These are phyloP conservation scores for Oryza brachyantha DNA, from an alignment of 176 grass and related monocot species.

Conservation along the genomic window DNA sequence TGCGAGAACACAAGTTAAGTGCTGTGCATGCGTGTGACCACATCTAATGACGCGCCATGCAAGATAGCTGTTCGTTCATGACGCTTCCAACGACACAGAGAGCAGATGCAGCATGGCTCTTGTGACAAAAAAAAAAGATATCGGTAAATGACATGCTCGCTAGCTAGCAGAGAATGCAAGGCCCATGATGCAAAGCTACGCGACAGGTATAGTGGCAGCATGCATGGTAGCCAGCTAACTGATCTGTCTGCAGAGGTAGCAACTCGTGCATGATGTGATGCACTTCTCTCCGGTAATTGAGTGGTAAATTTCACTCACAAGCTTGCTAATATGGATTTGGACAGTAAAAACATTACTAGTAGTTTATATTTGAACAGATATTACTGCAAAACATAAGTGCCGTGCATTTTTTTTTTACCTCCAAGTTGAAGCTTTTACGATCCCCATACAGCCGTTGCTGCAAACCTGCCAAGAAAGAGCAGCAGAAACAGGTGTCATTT, in stretches of 20 bases:
- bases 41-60: not conserved
- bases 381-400: not conserved
- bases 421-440: not conserved
- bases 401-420: not conserved
- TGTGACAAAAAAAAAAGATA: not conserved
- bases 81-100: not conserved
- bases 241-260: not conserved
- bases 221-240: not conserved
- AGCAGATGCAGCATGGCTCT: not conserved
- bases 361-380: not conserved
- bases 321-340: not conserved
- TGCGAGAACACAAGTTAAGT: not conserved
- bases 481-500: not conserved
- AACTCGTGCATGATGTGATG: not conserved
- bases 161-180: not conserved
- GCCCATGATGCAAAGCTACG: not conserved
- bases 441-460: not conserved
- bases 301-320: not conserved
- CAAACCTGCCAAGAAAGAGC: constrained; percentile 1
- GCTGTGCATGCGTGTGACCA: not conserved
- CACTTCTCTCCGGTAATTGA: not conserved
- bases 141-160: not conserved
- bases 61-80: not conserved
- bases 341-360: not conserved
- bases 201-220: not conserved